Conservation (phyloP, 139 green algal genomes). For the Asterochloris erici region DNA sequence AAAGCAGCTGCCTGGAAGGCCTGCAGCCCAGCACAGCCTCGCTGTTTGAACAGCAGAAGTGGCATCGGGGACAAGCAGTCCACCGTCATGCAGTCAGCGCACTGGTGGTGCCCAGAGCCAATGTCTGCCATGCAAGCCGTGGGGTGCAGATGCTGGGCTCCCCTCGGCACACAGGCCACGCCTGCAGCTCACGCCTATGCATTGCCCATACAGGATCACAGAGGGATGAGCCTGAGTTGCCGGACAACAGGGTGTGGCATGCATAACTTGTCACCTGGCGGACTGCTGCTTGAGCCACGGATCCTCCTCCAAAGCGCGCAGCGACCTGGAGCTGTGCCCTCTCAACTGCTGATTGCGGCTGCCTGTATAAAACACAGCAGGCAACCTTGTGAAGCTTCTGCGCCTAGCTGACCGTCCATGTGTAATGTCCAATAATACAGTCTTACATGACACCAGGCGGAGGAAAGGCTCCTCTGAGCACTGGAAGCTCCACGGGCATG, state of each 20-base stretch:
- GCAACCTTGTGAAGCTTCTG: no score
- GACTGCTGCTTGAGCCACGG: conserved; percentile 2
- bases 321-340: conserved; percentile 14
- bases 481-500: no score
- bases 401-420: no score
- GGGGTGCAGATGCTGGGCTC: neutral
- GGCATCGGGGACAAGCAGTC: no score
- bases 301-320: conserved; percentile 13
- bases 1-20: neutral
- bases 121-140: neutral
- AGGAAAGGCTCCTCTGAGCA: no score
- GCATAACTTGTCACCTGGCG: neutral
- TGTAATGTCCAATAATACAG: no score
- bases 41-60: neutral
- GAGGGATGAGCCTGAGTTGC: neutral
- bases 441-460: no score
- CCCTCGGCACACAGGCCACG: neutral
- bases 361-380: neutral
- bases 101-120: neutral
- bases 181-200: neutral
- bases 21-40: neutral
- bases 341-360: neutral
- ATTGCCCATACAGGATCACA: neutral
- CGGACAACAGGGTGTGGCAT: neutral
- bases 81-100: no score